Evolutionary conservation across 2,329 filamentous ascomycete species (phyloP).

Genomic region (Pseudofabraea citricarpa): DNA sequence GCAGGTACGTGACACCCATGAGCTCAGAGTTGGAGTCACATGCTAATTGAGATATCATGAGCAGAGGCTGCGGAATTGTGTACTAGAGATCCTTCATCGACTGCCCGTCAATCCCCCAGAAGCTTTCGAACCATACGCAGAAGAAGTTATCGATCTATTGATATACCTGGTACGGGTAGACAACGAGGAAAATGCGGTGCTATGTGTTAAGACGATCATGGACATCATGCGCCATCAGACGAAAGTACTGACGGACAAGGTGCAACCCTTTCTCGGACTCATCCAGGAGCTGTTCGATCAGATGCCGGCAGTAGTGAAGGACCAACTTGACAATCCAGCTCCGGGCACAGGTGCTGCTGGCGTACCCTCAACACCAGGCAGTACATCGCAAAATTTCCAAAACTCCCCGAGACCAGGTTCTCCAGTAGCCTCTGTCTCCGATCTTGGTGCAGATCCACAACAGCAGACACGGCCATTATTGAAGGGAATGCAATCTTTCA

Average conservation of each 20-base stretch:
- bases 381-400: constrained; percentile 65
- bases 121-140: constrained; percentile 80
- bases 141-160: constrained; percentile 83
- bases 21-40: too few relatives aligned
- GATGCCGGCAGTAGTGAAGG: constrained; percentile 90
- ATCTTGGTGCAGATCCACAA: constrained; percentile 75
- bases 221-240: constrained; percentile 92
- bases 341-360: constrained; percentile 38
- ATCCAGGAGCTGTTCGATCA: constrained; percentile 95
- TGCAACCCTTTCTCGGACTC: constrained; percentile 83
- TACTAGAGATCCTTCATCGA: constrained; percentile 91
- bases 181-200: constrained; percentile 97
- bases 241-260: constrained; percentile 73
- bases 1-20: constrained; percentile 75
- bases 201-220: constrained; percentile 97
- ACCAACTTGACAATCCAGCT: constrained; percentile 81
- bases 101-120: constrained; percentile 71
- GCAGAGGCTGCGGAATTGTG: constrained; percentile 83
- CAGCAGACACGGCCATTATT: constrained; percentile 76
- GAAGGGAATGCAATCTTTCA: constrained; percentile 98
- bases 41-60: constrained; percentile 1
- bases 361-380: constrained; percentile 62
- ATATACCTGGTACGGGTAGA: constrained; percentile 85
- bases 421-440: constrained; percentile 75
- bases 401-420: constrained; percentile 81